Evolutionary conservation across 805 yeast species (phyloP).

Genomic region (Starmerella bombi): DNA sequence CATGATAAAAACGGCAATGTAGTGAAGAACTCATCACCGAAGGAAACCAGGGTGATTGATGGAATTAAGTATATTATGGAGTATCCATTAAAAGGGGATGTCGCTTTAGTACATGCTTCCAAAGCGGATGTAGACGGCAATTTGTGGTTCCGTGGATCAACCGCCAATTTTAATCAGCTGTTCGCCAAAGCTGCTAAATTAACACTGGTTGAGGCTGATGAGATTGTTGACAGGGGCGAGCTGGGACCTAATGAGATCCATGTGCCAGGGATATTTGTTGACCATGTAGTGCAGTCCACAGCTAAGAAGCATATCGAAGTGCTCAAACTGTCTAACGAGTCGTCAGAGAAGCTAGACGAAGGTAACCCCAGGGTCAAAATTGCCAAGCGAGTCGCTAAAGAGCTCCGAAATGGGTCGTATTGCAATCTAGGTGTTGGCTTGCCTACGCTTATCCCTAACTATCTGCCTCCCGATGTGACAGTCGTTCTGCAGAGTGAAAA

Average conservation of each 20-base stretch:
- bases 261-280: constrained; percentile 36
- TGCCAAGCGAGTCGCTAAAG: constrained; percentile 35
- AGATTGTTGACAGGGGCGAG: constrained; percentile 36
- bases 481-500: constrained; percentile 38
- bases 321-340: constrained; percentile 9
- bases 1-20: constrained; percentile 31
- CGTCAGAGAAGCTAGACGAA: neutral
- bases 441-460: constrained; percentile 38
- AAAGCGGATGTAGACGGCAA: constrained; percentile 40
- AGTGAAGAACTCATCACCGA: constrained; percentile 29
- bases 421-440: constrained; percentile 41
- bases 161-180: constrained; percentile 35
- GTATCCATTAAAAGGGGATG: constrained; percentile 35
- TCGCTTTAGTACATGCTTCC: constrained; percentile 37
- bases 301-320: constrained; percentile 34
- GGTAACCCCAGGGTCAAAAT: constrained; percentile 26
- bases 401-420: constrained; percentile 33
- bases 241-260: constrained; percentile 36
- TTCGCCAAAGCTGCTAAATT: constrained; percentile 36
- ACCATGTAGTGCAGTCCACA: constrained; percentile 31
- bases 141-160: constrained; percentile 36
- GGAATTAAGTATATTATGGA: constrained; percentile 35
- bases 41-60: constrained; percentile 34
- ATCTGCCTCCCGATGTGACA: constrained; percentile 28
- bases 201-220: constrained; percentile 41